Percentiles rank a stretch among this genome's conserved stretches.
These are phyloP conservation scores for Ophiostoma angusticollis DNA, from an alignment of 2,329 filamentous ascomycete species.

Conservation along the genomic window DNA sequence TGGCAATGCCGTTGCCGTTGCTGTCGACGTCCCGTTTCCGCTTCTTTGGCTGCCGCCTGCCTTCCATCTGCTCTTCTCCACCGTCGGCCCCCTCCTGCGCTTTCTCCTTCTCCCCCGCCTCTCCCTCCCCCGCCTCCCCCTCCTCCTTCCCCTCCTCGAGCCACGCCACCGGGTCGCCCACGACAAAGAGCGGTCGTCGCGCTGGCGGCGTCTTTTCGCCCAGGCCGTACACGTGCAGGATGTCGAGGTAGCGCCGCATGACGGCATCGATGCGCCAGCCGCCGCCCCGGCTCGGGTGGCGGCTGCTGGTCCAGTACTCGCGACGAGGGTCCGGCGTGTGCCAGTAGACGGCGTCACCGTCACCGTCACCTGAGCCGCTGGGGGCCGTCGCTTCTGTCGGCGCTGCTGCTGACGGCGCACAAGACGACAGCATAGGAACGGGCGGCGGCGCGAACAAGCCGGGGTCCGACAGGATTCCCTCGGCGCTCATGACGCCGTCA, in stretches of 20 bases:
- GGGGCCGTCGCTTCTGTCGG: not conserved
- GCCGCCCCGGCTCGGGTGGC: slow-evolving; percentile 53
- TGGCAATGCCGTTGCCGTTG: slow-evolving; percentile 9
- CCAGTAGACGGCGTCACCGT: slow-evolving; percentile 5
- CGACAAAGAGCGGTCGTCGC: slow-evolving; percentile 61
- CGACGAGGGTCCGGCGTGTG: slow-evolving; percentile 31
- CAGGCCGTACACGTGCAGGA: slow-evolving; percentile 68
- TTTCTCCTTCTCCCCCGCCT: slow-evolving; percentile 25
- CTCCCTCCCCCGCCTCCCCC: slow-evolving; percentile 1
- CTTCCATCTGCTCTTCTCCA: not conserved
- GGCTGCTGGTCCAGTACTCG: slow-evolving; percentile 72
- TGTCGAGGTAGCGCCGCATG: slow-evolving; percentile 77
- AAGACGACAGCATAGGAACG: slow-evolving; percentile 19
- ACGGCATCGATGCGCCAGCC: slow-evolving; percentile 86
- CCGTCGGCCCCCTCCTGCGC: slow-evolving; percentile 17
- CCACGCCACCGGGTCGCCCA: slow-evolving; percentile 33
- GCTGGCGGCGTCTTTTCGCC: slow-evolving; percentile 49
- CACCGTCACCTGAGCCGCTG: not conserved
- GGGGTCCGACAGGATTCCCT: slow-evolving; percentile 88
- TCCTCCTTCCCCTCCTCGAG: slow-evolving; percentile 17
- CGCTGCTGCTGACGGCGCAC: no score
- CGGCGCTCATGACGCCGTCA: slow-evolving; percentile 90
- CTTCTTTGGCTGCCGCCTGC: slow-evolving; percentile 39
- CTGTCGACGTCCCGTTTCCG: slow-evolving; percentile 24
- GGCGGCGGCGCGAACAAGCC: slow-evolving; percentile 67